Evolutionary conservation across 2,329 filamentous ascomycete genomes (phyloP).

Genomic region (Emergomyces pasteurianus): DNA sequence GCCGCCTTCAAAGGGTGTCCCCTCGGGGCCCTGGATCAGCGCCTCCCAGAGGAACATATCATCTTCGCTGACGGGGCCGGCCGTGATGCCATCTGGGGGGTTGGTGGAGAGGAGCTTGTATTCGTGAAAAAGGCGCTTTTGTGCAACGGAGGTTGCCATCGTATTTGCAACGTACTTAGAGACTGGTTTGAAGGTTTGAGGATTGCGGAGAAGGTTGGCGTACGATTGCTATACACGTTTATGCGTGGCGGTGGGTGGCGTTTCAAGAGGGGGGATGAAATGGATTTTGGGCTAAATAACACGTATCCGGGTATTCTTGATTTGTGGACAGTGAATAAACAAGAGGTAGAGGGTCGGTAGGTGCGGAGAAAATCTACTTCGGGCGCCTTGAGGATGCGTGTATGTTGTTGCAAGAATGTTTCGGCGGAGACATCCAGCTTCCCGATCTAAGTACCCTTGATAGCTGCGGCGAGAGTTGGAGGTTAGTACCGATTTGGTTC

Average conservation of each 20-base stretch:
- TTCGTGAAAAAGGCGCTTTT: conserved; percentile 82
- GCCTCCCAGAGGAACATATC: conserved; percentile 96
- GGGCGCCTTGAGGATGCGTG: neutral
- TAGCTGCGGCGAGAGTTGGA: neutral
- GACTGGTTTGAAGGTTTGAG: neutral
- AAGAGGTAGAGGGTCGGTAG: neutral
- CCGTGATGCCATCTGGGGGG: conserved; percentile 94
- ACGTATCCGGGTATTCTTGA: neutral
- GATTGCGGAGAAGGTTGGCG: neutral
- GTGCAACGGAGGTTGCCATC: conserved; percentile 43
- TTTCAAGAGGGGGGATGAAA: neutral
- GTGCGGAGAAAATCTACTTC: neutral
- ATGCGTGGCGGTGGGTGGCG: conserved; percentile 8
- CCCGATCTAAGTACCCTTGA: neutral
- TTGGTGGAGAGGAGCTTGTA: conserved; percentile 90
- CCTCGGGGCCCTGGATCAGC: conserved; percentile 87
- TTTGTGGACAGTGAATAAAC: neutral
- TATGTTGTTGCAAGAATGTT: neutral
- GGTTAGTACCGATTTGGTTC: no score
- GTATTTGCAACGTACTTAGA: neutral
- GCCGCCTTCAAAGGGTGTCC: conserved; percentile 89
- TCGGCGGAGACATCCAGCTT: neutral
- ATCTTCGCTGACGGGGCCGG: conserved; percentile 84
- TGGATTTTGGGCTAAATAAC: no score
- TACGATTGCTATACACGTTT: no score